Evolutionary conservation across 2,329 filamentous ascomycete genomes (phyloP).

Genomic region (Graphium sp.): DNA sequence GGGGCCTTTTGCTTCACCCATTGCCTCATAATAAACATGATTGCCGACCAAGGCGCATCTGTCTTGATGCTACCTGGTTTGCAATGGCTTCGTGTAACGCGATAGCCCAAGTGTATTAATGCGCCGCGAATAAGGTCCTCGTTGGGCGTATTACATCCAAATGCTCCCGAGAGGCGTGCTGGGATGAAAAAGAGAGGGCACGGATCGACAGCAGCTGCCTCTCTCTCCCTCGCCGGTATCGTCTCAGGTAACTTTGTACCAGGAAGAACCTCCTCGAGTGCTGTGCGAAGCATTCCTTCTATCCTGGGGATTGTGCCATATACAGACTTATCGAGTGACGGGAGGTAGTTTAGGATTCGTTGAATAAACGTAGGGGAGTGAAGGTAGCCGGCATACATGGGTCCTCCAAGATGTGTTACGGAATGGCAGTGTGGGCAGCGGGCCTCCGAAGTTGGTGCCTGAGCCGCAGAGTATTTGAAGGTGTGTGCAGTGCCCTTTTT

Average conservation of each 20-base stretch:
- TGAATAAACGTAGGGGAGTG: conserved; percentile 75
- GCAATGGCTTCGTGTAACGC: conserved; percentile 72
- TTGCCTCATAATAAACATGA: conserved; percentile 90
- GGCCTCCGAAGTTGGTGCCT: conserved; percentile 49
- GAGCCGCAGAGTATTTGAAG: conserved; percentile 60
- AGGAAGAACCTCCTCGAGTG: conserved; percentile 53
- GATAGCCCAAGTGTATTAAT: conserved; percentile 63
- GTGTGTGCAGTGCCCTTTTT: conserved; percentile 55
- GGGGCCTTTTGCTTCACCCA: conserved; percentile 73
- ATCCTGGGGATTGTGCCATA: conserved; percentile 73
- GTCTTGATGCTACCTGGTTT: conserved; percentile 86
- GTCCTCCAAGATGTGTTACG: conserved; percentile 76
- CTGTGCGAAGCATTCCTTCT: conserved; percentile 81
- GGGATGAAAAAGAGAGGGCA: conserved; percentile 81
- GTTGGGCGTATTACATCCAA: conserved; percentile 69
- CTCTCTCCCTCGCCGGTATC: conserved; percentile 20
- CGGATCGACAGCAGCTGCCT: conserved; percentile 50
- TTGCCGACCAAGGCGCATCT: conserved; percentile 72
- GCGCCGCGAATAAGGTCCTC: conserved; percentile 69
- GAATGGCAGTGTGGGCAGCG: conserved; percentile 70
- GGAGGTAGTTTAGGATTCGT: conserved; percentile 57
- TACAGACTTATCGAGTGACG: conserved; percentile 44
- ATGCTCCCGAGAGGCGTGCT: conserved; percentile 52
- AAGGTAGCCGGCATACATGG: conserved; percentile 86
- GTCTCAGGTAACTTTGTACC: conserved; percentile 16